Evolutionary conservation across 805 yeast species (phyloP).

Genomic region (Komagataella populi): DNA sequence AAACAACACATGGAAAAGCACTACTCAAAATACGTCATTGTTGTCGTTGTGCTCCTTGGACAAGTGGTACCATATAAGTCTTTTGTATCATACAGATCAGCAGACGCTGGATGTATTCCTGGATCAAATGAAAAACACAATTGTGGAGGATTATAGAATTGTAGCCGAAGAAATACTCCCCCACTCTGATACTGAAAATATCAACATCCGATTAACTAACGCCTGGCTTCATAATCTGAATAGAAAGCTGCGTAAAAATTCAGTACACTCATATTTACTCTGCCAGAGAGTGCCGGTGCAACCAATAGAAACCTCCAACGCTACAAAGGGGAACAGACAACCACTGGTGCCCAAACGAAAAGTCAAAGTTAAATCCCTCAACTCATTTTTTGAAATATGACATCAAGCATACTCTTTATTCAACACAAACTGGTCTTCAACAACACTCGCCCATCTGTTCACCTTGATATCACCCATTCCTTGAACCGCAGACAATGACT

Average conservation of each 20-base stretch:
- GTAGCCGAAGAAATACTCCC: neutral
- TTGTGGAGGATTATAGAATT: neutral
- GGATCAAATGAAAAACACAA: neutral
- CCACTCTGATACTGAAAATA: neutral
- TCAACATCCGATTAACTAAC: neutral
- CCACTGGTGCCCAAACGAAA: neutral
- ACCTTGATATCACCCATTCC: conserved; percentile 38
- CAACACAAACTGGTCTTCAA: conserved; percentile 37
- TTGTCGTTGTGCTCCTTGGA: neutral
- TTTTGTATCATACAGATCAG: neutral
- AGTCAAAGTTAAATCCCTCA: neutral
- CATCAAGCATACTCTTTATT: conserved; percentile 19
- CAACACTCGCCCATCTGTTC: conserved; percentile 21
- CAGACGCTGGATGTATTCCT: neutral
- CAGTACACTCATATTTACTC: neutral
- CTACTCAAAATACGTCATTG: neutral
- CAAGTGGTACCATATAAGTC: neutral
- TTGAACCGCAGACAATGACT: conserved; percentile 19
- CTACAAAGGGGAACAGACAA: neutral
- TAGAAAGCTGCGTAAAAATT: neutral
- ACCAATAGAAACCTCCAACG: neutral
- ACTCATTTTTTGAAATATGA: neutral
- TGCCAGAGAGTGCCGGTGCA: neutral
- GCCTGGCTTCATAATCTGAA: neutral
- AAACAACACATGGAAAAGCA: neutral